Evolutionary conservation across 257 asterid species (phyloP).

Genomic region (Apocynum venetum): DNA sequence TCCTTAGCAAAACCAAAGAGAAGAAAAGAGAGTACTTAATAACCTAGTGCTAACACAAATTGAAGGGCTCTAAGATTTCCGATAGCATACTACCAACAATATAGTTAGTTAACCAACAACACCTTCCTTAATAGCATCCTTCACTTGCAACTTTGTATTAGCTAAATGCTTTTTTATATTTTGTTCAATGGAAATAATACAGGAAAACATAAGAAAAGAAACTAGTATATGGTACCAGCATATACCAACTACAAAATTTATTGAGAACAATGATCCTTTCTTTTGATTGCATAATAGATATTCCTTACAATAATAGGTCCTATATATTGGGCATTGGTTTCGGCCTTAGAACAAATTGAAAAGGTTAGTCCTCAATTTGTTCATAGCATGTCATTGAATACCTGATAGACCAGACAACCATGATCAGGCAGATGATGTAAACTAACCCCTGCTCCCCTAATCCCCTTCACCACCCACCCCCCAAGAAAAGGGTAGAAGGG

Average conservation of each 20-base stretch:
- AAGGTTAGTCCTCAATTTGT: too few species aligned
- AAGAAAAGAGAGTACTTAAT: background rate
- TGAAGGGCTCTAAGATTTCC: background rate
- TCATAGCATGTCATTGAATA: background rate
- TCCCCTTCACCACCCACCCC: background rate
- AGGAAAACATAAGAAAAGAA: background rate
- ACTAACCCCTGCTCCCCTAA: too few species aligned
- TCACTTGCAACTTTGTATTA: background rate
- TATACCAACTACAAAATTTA: background rate
- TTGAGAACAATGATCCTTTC: background rate
- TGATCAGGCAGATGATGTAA: background rate
- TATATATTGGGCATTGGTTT: background rate
- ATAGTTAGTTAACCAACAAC: background rate
- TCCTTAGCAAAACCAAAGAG: background rate
- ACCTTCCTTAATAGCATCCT: background rate
- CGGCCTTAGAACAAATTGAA: background rate
- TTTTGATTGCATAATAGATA: background rate
- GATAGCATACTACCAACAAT: background rate
- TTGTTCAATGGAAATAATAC: background rate
- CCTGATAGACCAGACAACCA: background rate
- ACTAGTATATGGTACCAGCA: background rate
- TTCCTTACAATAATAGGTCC: background rate
- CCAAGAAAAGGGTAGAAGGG: too few species aligned
- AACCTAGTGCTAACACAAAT: background rate
- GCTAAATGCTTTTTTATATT: background rate